A percentile compares a stretch with the other conserved stretches of the same genome.
Conservation (phyloP, 306 rosid species). For the Acacia crassicarpa region DNA sequence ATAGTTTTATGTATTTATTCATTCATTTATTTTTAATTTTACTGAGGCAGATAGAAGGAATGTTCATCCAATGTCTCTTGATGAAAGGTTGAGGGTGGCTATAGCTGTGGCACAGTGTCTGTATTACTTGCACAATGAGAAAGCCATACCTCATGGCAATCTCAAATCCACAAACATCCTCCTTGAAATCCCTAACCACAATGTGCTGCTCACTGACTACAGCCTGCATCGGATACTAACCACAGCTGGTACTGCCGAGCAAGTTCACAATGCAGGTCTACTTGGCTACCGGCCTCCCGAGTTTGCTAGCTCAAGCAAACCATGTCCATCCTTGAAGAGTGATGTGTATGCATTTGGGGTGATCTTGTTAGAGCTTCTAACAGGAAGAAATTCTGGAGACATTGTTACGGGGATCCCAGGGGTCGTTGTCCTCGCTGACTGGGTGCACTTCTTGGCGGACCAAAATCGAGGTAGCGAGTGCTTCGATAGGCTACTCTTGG, state of each 20-base stretch:
- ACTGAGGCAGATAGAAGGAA: constrained; percentile 57
- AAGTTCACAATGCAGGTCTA: constrained; percentile 71
- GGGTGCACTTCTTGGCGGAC: constrained; percentile 61
- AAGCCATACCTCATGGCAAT: constrained; percentile 85
- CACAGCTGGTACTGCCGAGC: constrained; percentile 70
- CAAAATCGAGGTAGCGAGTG: constrained; percentile 57
- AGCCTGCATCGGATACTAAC: constrained; percentile 76
- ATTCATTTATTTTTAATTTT: neutral
- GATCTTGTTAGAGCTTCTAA: constrained; percentile 69
- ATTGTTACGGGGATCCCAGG: constrained; percentile 58
- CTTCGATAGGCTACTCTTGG: constrained; percentile 56
- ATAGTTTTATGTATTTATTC: neutral
- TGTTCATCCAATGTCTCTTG: constrained; percentile 52
- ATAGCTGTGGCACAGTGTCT: constrained; percentile 59
- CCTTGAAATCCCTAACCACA: constrained; percentile 49
- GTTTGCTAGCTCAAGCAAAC: constrained; percentile 68
- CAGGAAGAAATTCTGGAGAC: constrained; percentile 68
- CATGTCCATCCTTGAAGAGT: constrained; percentile 73
- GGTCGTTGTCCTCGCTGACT: constrained; percentile 61
- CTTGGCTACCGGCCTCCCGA: constrained; percentile 84
- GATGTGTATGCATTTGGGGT: constrained; percentile 84
- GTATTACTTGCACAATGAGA: constrained; percentile 67
- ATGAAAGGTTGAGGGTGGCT: constrained; percentile 56
- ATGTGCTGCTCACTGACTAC: constrained; percentile 62
- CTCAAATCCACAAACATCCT: constrained; percentile 77